phyloP scores from a whole-genome alignment of 345 rosid genomes.

The Brassica nigra region DNA sequence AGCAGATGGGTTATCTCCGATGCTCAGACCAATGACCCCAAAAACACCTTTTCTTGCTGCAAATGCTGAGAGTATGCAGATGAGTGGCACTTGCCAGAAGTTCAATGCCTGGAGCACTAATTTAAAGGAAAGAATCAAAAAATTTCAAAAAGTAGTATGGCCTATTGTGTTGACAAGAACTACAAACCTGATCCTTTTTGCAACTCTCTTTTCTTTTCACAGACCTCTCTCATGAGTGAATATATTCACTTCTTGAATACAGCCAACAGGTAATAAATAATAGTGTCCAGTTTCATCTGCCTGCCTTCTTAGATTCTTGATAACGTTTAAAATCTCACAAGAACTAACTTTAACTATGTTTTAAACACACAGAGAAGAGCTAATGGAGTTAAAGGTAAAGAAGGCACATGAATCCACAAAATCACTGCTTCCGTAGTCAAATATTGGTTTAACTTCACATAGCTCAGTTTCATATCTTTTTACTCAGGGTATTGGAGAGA shows the following conservation, averaged over 20 bases:
- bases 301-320: not conserved
- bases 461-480: not conserved
- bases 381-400: constrained; percentile 69
- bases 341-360: constrained; percentile 28
- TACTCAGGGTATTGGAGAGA: constrained; percentile 76
- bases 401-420: not conserved
- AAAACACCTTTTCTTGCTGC: constrained; percentile 40
- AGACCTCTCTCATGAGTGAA: constrained; percentile 65
- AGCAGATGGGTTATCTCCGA: constrained; percentile 20
- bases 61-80: constrained; percentile 36
- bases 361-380: constrained; percentile 65
- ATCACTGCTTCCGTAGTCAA: constrained; percentile 10
- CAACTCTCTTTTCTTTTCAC: constrained; percentile 22
- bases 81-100: constrained; percentile 51
- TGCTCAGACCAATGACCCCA: constrained; percentile 57
- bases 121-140: constrained; percentile 54
- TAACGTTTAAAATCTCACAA: not conserved
- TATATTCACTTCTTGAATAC: constrained; percentile 69
- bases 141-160: not conserved
- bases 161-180: not conserved
- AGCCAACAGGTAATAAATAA: constrained; percentile 65
- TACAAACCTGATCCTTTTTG: constrained; percentile 14
- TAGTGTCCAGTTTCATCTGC: not conserved
- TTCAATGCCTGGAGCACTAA: constrained; percentile 55
- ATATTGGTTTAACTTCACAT: constrained; percentile 1